Base-by-base conservation (phyloP, 805 yeast genomes). In the Candida sakaeoensis region DNA sequence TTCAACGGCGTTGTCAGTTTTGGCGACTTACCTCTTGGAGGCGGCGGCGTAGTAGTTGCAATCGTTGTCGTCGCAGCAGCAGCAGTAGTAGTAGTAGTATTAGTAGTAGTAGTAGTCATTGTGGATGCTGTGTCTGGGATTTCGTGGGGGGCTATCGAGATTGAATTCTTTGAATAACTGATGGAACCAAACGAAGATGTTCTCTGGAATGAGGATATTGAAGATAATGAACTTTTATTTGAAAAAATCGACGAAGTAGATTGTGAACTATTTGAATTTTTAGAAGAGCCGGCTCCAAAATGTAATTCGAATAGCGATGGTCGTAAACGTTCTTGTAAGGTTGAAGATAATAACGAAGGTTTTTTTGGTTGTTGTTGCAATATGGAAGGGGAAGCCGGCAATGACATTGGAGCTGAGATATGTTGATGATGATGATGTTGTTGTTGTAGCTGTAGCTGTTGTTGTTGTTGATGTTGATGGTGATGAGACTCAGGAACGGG, bases 241-340 rank as follows among this genome's bases (percentile, higher is more conserved):
- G 70, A 63, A 42, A 67, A 65, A 5, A 67, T 44, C 9, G 70
- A 64, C 13, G 53, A 43, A 18, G 65, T 54, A 4, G 61, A 46
- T 13, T 46, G 56, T 6, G 63, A 57, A 21, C 17, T 31, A 16
- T 18, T 17, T 17, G 16, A 15, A 4, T 37, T 33, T 10, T 8
- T 37, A 5, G 21, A 26, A 36, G 39, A 36, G 21, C 39, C 39
- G 15, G 41, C 39, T 19, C 53, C 52, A 33, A 44, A 43, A 40
- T 62, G 62, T 25, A 65, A 45, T 44, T 64, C 70, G 17, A 63
- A 50, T 27, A 65, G 49, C 5, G 67, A 62, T 4, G 71, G 70
- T 32, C 70, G 51, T 33, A 65, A 46, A 19, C 52, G 50, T 29
- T 66, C 69, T 23, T 47, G 53, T 24, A 53, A 22, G n/a, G 56